Evolutionary conservation across 148 eudicot genomes (phyloP), one percentile per base, ranked within the genome.

Genomic region (Gaultheria prostrata): DNA sequence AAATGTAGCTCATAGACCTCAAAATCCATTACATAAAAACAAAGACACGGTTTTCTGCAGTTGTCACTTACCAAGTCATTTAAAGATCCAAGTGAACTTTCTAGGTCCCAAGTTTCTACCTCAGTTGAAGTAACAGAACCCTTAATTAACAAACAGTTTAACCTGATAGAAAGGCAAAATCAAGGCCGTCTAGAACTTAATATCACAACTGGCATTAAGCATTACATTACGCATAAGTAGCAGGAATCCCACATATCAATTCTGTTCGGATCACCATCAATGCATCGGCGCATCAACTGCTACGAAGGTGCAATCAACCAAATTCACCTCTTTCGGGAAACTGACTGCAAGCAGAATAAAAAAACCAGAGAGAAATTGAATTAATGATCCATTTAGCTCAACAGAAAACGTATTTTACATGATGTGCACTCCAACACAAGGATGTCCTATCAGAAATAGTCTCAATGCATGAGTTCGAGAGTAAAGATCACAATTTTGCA

Each of bases 341-440:
- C 76, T 71, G 46, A 32, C 76, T 71, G 76, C 46, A 71, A 71
- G 72, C 76, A 32, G 76, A 71, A 35, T 30, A 45, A 15, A 46
- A 13, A 46, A 75, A 21, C 28, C 28, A 75, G 4, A 46, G 35
- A 28, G 26, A 65, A 67, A 12, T 67, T 26, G 72, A 13, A 67
- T 67, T 28, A 65, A 32, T 65, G 33, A 65, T 30, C 35, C 54
- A 75, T 21, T 75, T n/a, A 39, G 45, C 15, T 74, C 77, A 74
- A 39, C 6, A 10, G 28, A 48, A 48, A 48, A 46, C 33, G 54
- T 76, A 49, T 20, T 48, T 49, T 48, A 48, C 15, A 76, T 24
- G 51, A 43, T 49, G 26, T 7, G 35, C 18, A 54, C 32, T 32
- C 45, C 48, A 30, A 32, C 48, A 53, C 10, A 51, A 54, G 18